phyloP scores from a whole-genome alignment of 2,329 filamentous ascomycete genomes.

The Geosmithia putterillii region DNA sequence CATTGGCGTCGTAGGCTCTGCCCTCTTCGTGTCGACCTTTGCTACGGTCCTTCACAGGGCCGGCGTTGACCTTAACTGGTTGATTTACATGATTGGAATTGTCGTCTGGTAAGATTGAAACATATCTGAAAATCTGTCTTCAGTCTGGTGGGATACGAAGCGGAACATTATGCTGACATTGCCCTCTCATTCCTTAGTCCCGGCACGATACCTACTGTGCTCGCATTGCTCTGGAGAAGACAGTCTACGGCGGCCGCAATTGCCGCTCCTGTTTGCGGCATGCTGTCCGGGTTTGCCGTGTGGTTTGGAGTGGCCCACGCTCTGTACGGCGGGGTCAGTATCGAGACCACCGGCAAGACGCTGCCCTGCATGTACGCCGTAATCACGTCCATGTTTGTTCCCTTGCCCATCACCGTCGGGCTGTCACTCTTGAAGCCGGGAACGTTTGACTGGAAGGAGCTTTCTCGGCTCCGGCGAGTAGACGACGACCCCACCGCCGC shows the following conservation, averaged over 20 bases:
- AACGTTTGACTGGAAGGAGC: slow-evolving; percentile 66
- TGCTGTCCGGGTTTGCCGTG: slow-evolving; percentile 49
- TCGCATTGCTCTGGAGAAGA: slow-evolving; percentile 65
- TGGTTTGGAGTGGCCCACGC: slow-evolving; percentile 62
- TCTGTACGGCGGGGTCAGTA: slow-evolving; percentile 54
- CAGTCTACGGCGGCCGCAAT: slow-evolving; percentile 60
- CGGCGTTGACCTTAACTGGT: slow-evolving; percentile 67
- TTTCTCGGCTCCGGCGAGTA: slow-evolving; percentile 35
- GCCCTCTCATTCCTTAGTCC: slow-evolving; percentile 30
- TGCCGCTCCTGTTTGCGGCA: slow-evolving; percentile 50
- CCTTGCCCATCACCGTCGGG: slow-evolving; percentile 41
- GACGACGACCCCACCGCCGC: slow-evolving; percentile 62
- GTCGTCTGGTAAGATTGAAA: slow-evolving; percentile 40
- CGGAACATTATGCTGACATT: neutral
- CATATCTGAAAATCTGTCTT: too few relatives aligned
- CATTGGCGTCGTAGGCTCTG: neutral
- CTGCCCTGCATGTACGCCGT: slow-evolving; percentile 82
- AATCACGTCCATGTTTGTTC: slow-evolving; percentile 67
- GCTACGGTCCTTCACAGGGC: slow-evolving; percentile 31
- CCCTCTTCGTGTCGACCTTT: neutral
- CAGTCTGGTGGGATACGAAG: too few relatives aligned
- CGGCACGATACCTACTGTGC: slow-evolving; percentile 64
- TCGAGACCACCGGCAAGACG: slow-evolving; percentile 68
- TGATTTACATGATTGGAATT: slow-evolving; percentile 50
- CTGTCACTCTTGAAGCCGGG: slow-evolving; percentile 27